Evolutionary conservation across 768 basidiomycete genomes (phyloP), one percentile per base, ranked within the genome.

Genomic region (Naematelia aurantialba): DNA sequence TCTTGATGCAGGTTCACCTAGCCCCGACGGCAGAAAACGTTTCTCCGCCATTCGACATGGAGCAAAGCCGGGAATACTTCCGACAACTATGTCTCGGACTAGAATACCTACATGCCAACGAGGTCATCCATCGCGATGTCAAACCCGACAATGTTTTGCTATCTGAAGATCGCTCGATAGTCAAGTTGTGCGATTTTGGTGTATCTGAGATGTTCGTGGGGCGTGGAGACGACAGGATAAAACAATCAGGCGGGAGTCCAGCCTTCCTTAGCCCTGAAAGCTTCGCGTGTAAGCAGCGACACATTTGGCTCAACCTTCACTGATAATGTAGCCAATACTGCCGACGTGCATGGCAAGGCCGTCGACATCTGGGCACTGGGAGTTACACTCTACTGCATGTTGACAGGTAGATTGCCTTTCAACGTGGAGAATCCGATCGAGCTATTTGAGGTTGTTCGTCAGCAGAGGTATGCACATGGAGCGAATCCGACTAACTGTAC

Each of bases 121-220:
- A 62, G 21, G 69, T 78, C 2, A 65, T 75, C 4, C 77, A 78
- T 65, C 70, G 76, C 5, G 77, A 78, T 59, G 73, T 75, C 65
- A 76, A 78, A 61, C 76, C 77, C 19, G 77, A 78, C 47, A 78
- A 78, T 57, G 65, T 78, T 44, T 62, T 78, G 5, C 58, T 77
- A 3, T 72, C 74, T 5, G 65, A 58, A 4, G 73, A 77, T 56
- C 59, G 61, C 4, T 39, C 67, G 42, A 59, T 60, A 1, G 76
- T 76, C 57, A 78, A 78, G 55, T 57, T 78, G 22, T 78, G 77
- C 57, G 77, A 78, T 57, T 78, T 78, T 62, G 77, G 77, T 22
- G 77, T 78, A 1, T 75, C 73, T 13, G 76, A 78, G 54, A 74
- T 77, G 74, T 78, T 78, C 47, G 61, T 63, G 4, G 59, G 58